These are phyloP conservation scores for Musa itinerans DNA, from an alignment of 176 grass and related monocot species.

Conservation along the genomic window DNA sequence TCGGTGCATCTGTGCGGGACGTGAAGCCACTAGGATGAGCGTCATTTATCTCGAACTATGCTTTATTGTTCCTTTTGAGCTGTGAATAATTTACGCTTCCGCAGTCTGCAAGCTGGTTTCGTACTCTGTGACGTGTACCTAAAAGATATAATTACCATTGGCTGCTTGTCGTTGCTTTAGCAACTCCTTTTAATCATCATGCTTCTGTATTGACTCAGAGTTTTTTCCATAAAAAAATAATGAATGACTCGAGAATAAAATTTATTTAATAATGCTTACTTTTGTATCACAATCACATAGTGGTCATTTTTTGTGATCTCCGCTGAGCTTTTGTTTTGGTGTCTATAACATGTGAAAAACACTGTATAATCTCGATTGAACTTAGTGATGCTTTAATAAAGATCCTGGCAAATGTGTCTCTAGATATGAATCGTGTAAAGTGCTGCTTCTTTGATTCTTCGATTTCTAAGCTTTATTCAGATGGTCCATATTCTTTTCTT, in stretches of 20 bases:
- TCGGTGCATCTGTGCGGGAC: neutral
- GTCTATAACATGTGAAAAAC: neutral
- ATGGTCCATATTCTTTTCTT: conserved; percentile 5
- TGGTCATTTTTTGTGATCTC: neutral
- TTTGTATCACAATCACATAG: neutral
- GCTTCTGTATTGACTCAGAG: neutral
- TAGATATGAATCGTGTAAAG: neutral
- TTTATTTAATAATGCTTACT: neutral
- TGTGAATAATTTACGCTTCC: no score
- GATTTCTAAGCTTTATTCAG: neutral
- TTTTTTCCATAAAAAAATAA: neutral
- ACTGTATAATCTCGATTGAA: neutral
- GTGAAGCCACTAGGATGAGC: neutral
- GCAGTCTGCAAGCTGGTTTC: no score
- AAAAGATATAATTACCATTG: no score
- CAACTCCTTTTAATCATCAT: neutral
- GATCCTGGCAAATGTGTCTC: neutral
- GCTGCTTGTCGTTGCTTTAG: no score
- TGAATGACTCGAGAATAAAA: neutral
- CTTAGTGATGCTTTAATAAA: neutral
- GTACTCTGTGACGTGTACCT: no score
- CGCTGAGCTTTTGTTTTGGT: neutral
- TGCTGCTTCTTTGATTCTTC: neutral
- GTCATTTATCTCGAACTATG: no score
- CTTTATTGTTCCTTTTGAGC: no score